Evolutionary conservation across 805 yeast genomes (phyloP).

Genomic region (Zygotorulaspora chibaensis): DNA sequence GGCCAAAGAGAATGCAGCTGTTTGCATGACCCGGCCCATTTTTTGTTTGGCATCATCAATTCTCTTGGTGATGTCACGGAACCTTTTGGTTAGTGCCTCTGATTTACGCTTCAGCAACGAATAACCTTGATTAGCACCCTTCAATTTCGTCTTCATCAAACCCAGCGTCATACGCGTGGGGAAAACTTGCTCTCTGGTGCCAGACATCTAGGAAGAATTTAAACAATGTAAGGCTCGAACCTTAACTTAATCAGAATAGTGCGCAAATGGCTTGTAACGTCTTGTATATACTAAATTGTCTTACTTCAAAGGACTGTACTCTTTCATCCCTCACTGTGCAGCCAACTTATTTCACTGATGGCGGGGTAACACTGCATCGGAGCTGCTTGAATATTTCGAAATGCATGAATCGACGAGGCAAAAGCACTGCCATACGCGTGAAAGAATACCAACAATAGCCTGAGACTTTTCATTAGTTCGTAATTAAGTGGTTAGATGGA

Average conservation of each 20-base stretch:
- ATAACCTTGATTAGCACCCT: constrained; percentile 97
- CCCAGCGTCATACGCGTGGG: constrained; percentile 98
- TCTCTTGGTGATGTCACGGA: constrained; percentile 90
- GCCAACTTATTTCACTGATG: background rate
- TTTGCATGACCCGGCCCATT: constrained; percentile 98
- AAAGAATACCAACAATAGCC: no score
- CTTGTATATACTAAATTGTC: no score
- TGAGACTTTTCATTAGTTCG: no score
- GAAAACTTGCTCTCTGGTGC: constrained; percentile 82
- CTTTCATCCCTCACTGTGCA: background rate
- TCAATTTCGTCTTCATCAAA: constrained; percentile 88
- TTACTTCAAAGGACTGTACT: background rate
- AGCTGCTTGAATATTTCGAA: background rate
- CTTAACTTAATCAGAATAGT: background rate
- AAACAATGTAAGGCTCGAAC: background rate
- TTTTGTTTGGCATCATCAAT: constrained; percentile 93
- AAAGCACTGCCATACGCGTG: no score
- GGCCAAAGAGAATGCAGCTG: constrained; percentile 95
- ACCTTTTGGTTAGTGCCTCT: constrained; percentile 93
- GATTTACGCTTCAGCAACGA: constrained; percentile 90
- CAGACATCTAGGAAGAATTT: constrained; percentile 23
- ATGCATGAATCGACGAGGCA: background rate
- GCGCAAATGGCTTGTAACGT: background rate
- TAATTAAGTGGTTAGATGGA: constrained; percentile 4
- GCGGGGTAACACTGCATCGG: background rate